Evolutionary conservation across 257 asterid genomes (phyloP).

Genomic region (Rauvolfia tetraphylla): DNA sequence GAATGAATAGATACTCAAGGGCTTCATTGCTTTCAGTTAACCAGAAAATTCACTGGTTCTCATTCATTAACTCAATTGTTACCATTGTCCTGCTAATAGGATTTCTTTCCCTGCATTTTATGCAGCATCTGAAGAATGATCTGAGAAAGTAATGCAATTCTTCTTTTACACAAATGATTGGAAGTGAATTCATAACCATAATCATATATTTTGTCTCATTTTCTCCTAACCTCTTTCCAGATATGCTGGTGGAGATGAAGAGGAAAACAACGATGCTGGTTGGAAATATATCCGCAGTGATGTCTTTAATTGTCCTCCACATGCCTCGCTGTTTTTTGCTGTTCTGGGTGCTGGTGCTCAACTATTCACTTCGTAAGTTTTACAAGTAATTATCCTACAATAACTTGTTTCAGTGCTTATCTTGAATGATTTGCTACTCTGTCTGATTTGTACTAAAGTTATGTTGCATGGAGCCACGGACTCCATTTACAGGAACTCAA

Average conservation of each 20-base stretch:
- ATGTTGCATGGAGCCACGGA: not conserved
- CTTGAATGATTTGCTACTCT: not conserved
- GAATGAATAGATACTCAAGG: conserved; percentile 64
- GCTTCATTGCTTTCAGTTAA: conserved; percentile 51
- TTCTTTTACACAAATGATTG: conserved; percentile 17
- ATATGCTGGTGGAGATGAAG: conserved; percentile 66
- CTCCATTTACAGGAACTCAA: not conserved
- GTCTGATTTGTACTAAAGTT: not conserved
- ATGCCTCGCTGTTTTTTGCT: conserved; percentile 63
- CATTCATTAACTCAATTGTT: conserved; percentile 53
- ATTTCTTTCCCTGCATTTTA: conserved; percentile 46
- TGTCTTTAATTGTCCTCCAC: conserved; percentile 60
- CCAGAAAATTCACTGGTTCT: conserved; percentile 69
- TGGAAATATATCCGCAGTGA: conserved; percentile 75
- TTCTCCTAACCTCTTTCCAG: conserved; percentile 29
- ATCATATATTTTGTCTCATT: not conserved
- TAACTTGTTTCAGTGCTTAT: not conserved
- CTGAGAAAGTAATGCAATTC: conserved; percentile 56
- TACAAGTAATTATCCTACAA: not conserved
- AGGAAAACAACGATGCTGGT: conserved; percentile 80
- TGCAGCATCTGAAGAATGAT: conserved; percentile 71
- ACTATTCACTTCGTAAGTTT: conserved; percentile 58
- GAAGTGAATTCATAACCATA: not conserved
- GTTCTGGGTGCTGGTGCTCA: conserved; percentile 78
- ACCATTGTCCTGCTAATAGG: conserved; percentile 60